Base-by-base conservation (phyloP, 2,329 filamentous ascomycete genomes). In the Neophaeococcomyces aloes region DNA sequence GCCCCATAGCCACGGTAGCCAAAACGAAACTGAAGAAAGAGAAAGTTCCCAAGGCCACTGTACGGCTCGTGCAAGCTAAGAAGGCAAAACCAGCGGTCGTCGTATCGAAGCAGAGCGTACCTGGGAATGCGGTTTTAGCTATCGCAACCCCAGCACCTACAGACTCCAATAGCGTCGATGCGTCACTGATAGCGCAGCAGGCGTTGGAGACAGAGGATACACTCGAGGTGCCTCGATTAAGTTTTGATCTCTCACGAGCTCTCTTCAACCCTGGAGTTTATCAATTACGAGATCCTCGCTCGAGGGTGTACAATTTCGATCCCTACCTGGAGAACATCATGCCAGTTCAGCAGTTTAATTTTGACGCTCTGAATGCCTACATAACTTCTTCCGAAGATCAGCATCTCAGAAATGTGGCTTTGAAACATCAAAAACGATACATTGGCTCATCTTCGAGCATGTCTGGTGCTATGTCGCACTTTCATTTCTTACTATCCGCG, bases 361-460 rank as follows among this genome's bases (percentile, higher is more conserved):
- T 94, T 61, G 75, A 84, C 46, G 80, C 86, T 3, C 64, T 98
- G 42, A 86, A 84, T 60, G 74, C 80, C 50, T 98, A 94, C 62
- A 79, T 94, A 51, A 95, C 88, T 0, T 95, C 91, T 0, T 96
- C 89, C 7, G 80, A 84, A 59, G 91, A 98, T 59, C 63, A 66
- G 4, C 10, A 19, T n/a, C n/a, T 38, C 15, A 73, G 81, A n/a
- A 60, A 71, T 1, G 75, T 91, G 32, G 84, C 86, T 2, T 69
- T 71, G 38, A 63, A 78, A 42, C 64, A 83, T 48, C 66, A 71
- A 10, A 86, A 80, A 60, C 93, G 83, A 58, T 98, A 93, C 59
- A 81, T 87, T 8, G 91, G 91, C 7, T 98, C 91, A 10, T 96
- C 91, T 0, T 98, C 91, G 1, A 96, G 89, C 64, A 94, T 95